Evolutionary conservation across 352 stramenopile genomes (phyloP).

Genomic region (Globisporangium orthogonon): DNA sequence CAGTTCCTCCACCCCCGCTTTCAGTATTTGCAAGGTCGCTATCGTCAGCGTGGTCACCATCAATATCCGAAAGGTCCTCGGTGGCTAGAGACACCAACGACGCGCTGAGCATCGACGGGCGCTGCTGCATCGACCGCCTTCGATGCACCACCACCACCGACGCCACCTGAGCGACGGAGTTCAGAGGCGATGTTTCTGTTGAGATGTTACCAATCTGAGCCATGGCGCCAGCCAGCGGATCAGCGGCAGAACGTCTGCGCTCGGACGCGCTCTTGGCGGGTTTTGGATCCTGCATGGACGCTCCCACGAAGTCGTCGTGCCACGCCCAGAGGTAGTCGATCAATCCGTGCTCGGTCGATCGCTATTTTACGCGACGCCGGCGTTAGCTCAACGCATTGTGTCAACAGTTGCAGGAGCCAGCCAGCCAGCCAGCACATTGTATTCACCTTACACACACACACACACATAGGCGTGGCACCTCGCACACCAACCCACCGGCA

Average conservation of each 20-base stretch:
- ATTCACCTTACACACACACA: background rate
- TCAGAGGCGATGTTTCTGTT: background rate
- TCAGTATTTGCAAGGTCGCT: background rate
- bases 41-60: background rate
- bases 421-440: too few relatives aligned
- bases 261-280: background rate
- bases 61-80: background rate
- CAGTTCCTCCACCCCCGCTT: background rate
- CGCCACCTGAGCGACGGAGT: background rate
- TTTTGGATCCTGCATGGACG: constrained; percentile 2
- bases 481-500: too few relatives aligned
- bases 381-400: too few relatives aligned
- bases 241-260: background rate
- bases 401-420: too few relatives aligned
- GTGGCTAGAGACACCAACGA: constrained; percentile 5
- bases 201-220: background rate
- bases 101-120: constrained; percentile 7
- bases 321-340: background rate
- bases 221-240: background rate
- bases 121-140: background rate
- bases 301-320: background rate
- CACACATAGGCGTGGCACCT: too few relatives aligned
- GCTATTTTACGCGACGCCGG: too few relatives aligned
- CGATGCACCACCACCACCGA: background rate
- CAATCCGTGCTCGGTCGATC: too few relatives aligned